phyloP scores from a whole-genome alignment of 2,329 filamentous ascomycete species.

The Fusarium heterosporum region DNA sequence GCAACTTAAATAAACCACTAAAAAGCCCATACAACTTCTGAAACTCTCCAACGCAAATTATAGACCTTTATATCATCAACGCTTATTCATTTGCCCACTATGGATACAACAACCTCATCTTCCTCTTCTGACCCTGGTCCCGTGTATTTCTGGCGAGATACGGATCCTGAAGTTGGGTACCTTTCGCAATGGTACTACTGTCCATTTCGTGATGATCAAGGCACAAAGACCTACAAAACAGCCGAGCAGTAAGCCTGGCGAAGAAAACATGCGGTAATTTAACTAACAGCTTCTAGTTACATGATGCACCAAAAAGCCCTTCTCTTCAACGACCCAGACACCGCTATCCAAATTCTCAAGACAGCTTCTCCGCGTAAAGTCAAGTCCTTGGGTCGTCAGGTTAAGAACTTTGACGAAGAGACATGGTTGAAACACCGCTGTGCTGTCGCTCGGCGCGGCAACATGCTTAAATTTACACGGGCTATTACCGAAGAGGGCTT shows the following conservation, averaged over 20 bases:
- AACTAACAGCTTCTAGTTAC: slow-evolving; percentile 52
- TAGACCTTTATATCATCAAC: not conserved
- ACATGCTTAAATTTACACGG: slow-evolving; percentile 68
- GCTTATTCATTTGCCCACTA: not conserved
- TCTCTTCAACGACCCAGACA: slow-evolving; percentile 59
- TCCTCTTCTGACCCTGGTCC: slow-evolving; percentile 21
- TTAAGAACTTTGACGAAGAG: slow-evolving; percentile 62
- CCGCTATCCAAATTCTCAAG: slow-evolving; percentile 62
- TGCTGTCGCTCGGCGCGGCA: slow-evolving; percentile 68
- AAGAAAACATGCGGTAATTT: not conserved
- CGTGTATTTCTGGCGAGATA: slow-evolving; percentile 63
- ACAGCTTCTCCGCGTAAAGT: slow-evolving; percentile 60
- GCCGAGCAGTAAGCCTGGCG: slow-evolving; percentile 61
- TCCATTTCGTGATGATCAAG: slow-evolving; percentile 58
- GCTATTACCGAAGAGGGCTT: slow-evolving; percentile 51
- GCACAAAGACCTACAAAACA: slow-evolving; percentile 58
- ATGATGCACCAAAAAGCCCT: slow-evolving; percentile 68
- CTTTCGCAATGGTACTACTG: slow-evolving; percentile 72
- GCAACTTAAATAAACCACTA: not conserved
- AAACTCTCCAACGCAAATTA: not conserved
- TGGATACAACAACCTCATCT: slow-evolving; percentile 20
- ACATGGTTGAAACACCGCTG: slow-evolving; percentile 65
- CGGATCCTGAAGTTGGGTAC: slow-evolving; percentile 62
- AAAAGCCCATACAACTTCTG: not conserved
- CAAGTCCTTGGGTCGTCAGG: slow-evolving; percentile 66